Conservation (phyloP, 2,329 filamentous ascomycete species). For the Gliomastix tumulicola region DNA sequence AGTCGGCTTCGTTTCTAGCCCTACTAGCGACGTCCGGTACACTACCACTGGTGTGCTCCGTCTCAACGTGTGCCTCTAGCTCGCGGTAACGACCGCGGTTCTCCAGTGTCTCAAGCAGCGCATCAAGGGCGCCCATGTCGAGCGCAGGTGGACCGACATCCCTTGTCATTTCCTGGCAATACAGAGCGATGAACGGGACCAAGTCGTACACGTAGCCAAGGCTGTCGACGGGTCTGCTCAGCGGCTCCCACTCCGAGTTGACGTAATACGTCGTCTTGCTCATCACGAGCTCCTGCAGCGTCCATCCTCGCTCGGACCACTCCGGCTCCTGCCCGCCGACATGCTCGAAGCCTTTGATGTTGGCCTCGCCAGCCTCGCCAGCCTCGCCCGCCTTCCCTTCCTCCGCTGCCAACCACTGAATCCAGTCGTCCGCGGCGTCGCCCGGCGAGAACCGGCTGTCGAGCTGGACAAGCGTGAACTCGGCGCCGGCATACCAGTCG, state of each 20-base stretch:
- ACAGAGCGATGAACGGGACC: conserved; percentile 3
- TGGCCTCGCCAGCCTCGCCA: neutral
- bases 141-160: too few species aligned
- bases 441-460: conserved; percentile 2
- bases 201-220: conserved; percentile 2
- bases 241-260: conserved; percentile 3
- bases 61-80: too few species aligned
- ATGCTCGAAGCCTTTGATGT: neutral
- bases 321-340: neutral
- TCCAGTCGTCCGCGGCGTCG: conserved; percentile 1
- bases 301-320: conserved; percentile 4
- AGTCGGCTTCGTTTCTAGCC: too few species aligned
- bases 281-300: conserved; percentile 5
- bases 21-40: too few species aligned
- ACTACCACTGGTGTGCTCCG: too few species aligned
- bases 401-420: too few species aligned
- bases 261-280: conserved; percentile 5
- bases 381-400: too few species aligned
- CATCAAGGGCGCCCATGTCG: too few species aligned
- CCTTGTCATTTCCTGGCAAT: too few species aligned
- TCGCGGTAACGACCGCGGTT: too few species aligned
- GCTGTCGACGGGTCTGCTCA: conserved; percentile 3
- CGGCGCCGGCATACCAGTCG: conserved; percentile 12
- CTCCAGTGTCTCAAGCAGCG: too few species aligned
- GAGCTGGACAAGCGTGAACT: conserved; percentile 10